Evolutionary conservation across 2,329 filamentous ascomycete genomes (phyloP), one percentile per base, ranked within the genome.

Genomic region (Sphaerulina vaccinii): DNA sequence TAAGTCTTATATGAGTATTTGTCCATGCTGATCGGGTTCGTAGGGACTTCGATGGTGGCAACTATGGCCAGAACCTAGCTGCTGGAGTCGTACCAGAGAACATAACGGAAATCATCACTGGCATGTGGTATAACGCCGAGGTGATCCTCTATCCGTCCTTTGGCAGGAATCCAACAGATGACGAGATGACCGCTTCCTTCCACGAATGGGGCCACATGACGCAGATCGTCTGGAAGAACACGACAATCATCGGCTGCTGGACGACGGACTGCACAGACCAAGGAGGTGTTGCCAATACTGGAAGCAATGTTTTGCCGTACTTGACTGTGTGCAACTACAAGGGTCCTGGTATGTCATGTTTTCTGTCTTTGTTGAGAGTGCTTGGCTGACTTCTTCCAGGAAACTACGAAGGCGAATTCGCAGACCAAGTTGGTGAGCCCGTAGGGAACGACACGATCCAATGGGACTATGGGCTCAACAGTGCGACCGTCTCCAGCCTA

Each of bases 1-100:
- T n/a, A n/a, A n/a, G n/a, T 29, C 15, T 32, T 10, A 7, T 11
- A 32, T 13, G 27, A 37, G 83, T 76, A 24, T 37, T 21, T 16
- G 37, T 41, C 3, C 16, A 18, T 5, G 11, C 1, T 1, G 5
- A 18, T 2, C 16, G 1, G 2, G 3, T n/a, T 35, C 13, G 3
- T 6, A 49, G 45, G 36, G 45, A 49, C 18, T 15, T 44, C 41
- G 82, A 81, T 57, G 77, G 74, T 39, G 82, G 82, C 50, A 76
- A 79, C 39, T 95, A 92, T 66, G 92, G 92, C 38, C 92, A 97
- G 75, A 99, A 97, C 80, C 84, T 97, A 51, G 91, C 88, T 65
- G 84, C 85, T 54, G 77, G 84, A 57, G 78, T 81, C 55, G 66
- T 71, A 2, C 70, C 73, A 21, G 71, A 70, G 54, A 79, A 83